Evolutionary conservation across 1,139 yeast genomes (phyloP).

Genomic region (Taphrina sp.): DNA sequence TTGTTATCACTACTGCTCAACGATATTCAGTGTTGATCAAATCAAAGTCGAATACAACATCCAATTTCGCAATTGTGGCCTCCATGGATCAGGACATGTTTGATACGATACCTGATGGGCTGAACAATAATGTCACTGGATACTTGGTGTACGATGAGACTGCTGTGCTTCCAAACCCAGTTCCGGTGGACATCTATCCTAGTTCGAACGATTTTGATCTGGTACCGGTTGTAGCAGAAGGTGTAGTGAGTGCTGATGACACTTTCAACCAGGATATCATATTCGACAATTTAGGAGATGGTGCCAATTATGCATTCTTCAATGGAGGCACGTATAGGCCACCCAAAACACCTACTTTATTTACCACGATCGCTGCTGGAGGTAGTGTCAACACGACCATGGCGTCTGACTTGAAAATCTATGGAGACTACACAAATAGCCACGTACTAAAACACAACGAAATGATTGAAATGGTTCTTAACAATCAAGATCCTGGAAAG

Average conservation of each 20-base stretch:
- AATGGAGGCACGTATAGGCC: slow-evolving; percentile 72
- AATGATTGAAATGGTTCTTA: slow-evolving; percentile 62
- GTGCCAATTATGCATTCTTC: slow-evolving; percentile 87
- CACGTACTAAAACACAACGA: slow-evolving; percentile 65
- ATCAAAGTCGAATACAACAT: slow-evolving; percentile 60
- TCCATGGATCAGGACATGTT: slow-evolving; percentile 75
- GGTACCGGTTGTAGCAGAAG: slow-evolving; percentile 54
- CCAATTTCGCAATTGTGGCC: slow-evolving; percentile 75
- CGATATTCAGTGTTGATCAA: slow-evolving; percentile 69
- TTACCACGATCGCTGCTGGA: slow-evolving; percentile 66
- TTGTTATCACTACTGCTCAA: slow-evolving; percentile 65
- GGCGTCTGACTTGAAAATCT: slow-evolving; percentile 57
- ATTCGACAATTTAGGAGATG: slow-evolving; percentile 78
- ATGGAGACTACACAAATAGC: slow-evolving; percentile 78
- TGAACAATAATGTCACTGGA: slow-evolving; percentile 67
- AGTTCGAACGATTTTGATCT: slow-evolving; percentile 44
- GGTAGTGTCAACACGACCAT: slow-evolving; percentile 48
- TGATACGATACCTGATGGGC: slow-evolving; percentile 64
- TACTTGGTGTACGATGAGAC: slow-evolving; percentile 59
- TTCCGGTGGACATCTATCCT: slow-evolving; percentile 47
- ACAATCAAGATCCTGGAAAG: slow-evolving; percentile 70
- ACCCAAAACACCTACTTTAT: slow-evolving; percentile 80
- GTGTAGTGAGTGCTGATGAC: slow-evolving; percentile 62
- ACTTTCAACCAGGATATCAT: slow-evolving; percentile 62
- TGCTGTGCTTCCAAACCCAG: slow-evolving; percentile 52